Percentiles rank a stretch among this genome's conserved stretches.
phyloP scores from a whole-genome alignment of 202 grass and related monocot genomes.

The Zoysia matrella region DNA sequence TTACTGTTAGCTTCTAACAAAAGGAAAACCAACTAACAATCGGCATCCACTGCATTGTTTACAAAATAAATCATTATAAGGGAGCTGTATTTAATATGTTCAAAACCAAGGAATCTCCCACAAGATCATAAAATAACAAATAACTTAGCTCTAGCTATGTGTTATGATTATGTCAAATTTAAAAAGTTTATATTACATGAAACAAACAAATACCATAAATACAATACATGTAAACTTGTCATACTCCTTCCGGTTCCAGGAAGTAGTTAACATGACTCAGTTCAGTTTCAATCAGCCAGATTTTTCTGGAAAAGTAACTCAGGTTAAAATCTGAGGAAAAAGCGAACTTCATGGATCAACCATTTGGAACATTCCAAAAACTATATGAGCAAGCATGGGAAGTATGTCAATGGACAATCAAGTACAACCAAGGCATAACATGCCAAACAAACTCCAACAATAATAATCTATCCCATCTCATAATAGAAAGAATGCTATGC shows the following conservation, averaged over 20 bases:
- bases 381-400: slow-evolving; percentile 13
- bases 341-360: slow-evolving; percentile 16
- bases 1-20: neutral
- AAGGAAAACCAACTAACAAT: slow-evolving; percentile 21
- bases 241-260: neutral
- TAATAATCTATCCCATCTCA: slow-evolving; percentile 19
- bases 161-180: neutral
- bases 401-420: slow-evolving; percentile 28
- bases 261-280: slow-evolving; percentile 14
- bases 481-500: slow-evolving; percentile 29
- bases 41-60: slow-evolving; percentile 14
- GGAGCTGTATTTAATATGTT: slow-evolving; percentile 6
- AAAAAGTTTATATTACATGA: neutral
- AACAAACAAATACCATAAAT: neutral
- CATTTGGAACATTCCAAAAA: neutral
- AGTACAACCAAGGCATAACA: slow-evolving; percentile 17
- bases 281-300: slow-evolving; percentile 22
- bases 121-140: neutral
- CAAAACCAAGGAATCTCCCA: slow-evolving; percentile 8
- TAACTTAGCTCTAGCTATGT: slow-evolving; percentile 16
- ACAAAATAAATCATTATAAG: slow-evolving; percentile 5
- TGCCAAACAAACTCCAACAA: slow-evolving; percentile 34
- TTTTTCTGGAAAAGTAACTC: neutral
- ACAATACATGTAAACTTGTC: neutral
- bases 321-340: neutral